Conservation (phyloP, 2,329 filamentous ascomycete species). For the Trichoderma polysporum region DNA sequence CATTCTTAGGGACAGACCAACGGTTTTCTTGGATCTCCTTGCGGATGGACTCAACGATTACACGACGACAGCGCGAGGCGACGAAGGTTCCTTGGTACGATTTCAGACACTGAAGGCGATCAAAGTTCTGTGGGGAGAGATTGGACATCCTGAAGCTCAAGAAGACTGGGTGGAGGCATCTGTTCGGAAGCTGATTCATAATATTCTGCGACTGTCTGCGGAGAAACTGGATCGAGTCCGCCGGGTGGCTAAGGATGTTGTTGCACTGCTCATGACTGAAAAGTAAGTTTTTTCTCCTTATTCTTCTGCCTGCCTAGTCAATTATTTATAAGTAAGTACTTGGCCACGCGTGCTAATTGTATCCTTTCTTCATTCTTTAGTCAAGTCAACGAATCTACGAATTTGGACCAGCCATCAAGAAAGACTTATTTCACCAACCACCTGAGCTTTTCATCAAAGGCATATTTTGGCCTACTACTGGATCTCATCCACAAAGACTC, state of each 20-base stretch:
- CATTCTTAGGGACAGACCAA: slow-evolving; percentile 43
- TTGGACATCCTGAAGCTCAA: slow-evolving; percentile 23
- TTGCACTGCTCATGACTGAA: slow-evolving; percentile 46
- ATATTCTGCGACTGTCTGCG: slow-evolving; percentile 67
- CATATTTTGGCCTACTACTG: slow-evolving; percentile 59
- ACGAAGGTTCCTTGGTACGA: slow-evolving; percentile 84
- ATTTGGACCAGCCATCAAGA: not conserved
- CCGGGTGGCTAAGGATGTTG: slow-evolving; percentile 58
- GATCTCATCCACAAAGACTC: slow-evolving; percentile 41
- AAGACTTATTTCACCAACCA: slow-evolving; percentile 16
- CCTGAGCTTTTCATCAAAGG: slow-evolving; percentile 56
- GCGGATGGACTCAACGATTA: slow-evolving; percentile 77
- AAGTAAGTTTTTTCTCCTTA: slow-evolving; percentile 44
- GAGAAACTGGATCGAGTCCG: slow-evolving; percentile 92
- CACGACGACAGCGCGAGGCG: slow-evolving; percentile 82
- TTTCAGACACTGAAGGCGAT: slow-evolving; percentile 78
- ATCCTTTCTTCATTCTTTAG: slow-evolving; percentile 28
- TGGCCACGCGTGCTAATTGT: not conserved
- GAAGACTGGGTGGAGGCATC: slow-evolving; percentile 32
- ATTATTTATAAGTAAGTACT: not conserved
- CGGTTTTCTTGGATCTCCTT: slow-evolving; percentile 47
- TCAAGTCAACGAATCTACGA: slow-evolving; percentile 34
- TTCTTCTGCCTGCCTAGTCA: not conserved
- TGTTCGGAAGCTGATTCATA: slow-evolving; percentile 45
- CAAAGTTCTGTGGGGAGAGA: slow-evolving; percentile 56